Evolutionary conservation across 768 basidiomycete genomes (phyloP).

Genomic region (Atractiella rhizophila): DNA sequence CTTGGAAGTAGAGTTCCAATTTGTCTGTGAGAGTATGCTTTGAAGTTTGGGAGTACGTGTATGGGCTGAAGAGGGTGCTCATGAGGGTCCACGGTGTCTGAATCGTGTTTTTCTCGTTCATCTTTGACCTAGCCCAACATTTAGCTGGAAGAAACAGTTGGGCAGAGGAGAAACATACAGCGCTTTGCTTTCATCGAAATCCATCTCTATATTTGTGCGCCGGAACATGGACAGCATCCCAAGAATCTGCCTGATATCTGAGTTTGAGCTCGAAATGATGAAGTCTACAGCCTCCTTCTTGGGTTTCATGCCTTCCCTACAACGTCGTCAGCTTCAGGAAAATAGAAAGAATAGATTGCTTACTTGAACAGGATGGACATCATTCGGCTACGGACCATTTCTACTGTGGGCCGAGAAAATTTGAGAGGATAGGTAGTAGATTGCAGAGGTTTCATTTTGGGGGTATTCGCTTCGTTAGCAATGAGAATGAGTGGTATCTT

Average conservation of each 20-base stretch:
- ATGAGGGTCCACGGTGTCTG: conserved; percentile 80
- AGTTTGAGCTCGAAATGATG: conserved; percentile 62
- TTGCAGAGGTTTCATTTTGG: conserved; percentile 68
- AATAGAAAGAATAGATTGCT: conserved; percentile 15
- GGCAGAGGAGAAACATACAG: conserved; percentile 33
- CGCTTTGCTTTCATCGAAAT: conserved; percentile 73
- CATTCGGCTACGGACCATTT: conserved; percentile 56
- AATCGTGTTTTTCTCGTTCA: conserved; percentile 78
- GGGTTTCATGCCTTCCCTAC: conserved; percentile 77
- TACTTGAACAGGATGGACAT: conserved; percentile 73
- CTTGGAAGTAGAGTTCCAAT: conserved; percentile 90
- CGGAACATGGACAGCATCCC: conserved; percentile 98
- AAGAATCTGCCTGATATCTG: conserved; percentile 86
- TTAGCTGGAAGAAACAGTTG: background rate
- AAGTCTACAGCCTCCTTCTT: conserved; percentile 77
- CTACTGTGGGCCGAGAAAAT: conserved; percentile 56
- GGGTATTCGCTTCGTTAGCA: conserved; percentile 65
- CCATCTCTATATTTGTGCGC: conserved; percentile 46
- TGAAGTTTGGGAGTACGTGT: conserved; percentile 58
- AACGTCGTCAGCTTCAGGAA: background rate
- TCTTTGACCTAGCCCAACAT: conserved; percentile 34
- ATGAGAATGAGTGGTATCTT: conserved; percentile 94
- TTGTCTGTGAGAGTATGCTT: conserved; percentile 66
- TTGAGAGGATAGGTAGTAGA: conserved; percentile 44
- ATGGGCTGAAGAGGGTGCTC: conserved; percentile 69